Evolutionary conservation across 257 asterid species (phyloP), one percentile per base, ranked within the genome.

Genomic region (Solanum chiquidenum): DNA sequence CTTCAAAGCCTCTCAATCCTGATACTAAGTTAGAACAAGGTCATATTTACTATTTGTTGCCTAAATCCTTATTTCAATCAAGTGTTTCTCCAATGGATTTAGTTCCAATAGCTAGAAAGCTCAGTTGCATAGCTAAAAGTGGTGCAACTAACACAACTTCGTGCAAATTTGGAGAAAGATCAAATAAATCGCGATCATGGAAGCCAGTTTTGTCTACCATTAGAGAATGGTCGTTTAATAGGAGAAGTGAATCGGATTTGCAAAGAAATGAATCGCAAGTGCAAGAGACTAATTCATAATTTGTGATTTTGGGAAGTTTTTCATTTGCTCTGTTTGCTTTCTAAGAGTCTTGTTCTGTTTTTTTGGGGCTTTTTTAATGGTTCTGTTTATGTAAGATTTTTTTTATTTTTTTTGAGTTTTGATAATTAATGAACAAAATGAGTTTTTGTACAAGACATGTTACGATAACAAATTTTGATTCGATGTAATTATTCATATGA

Each of bases 121-220:
- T 93, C 3, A 88, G 88, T 9, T 85, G 90, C 23, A 73, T 89
- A 16, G 95, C 94, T 1, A 92, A 29, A 35, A 83, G 83, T 42
- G 14, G 31, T 40, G 21, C 60, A 73, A 14, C 46, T 21, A 25
- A 42, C 7, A 87, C 33, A 80, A 40, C 37, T n/a, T 38, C 58
- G 6, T 23, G 25, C 33, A n/a, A 16, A n/a, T 40, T 12, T 49
- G 69, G 31, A 83, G 58, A 83, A 64, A 44, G 84, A 27, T 83
- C 89, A 6, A 46, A 85, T 10, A 90, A 89, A 52, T 86, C 87
- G 23, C 73, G 88, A 69, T 14, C 91, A 3, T 94, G 97, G 98
- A 93, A 93, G 92, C 97, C 98, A 12, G 44, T 91, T 89, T 83
- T 95, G 89, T 88, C 92, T 1, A 92, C 95, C 1, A 94, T 95